Evolutionary conservation across 495 filamentous ascomycete species (phyloP).

Genomic region (Aspergillus indologenus): DNA sequence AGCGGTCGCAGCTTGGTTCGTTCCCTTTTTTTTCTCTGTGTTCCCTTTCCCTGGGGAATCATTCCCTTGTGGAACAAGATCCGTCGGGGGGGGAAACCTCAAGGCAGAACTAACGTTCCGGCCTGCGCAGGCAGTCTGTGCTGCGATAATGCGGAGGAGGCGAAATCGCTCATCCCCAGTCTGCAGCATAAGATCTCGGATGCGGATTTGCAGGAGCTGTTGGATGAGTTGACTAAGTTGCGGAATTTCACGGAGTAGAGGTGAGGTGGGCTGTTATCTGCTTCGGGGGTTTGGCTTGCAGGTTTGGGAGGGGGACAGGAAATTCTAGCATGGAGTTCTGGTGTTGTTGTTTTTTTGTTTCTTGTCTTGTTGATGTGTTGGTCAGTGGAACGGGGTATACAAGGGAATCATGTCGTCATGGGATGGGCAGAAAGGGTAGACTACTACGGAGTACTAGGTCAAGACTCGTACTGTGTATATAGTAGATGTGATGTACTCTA

Average conservation of each 20-base stretch:
- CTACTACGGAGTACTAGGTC: too few relatives aligned
- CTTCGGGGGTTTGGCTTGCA: too few relatives aligned
- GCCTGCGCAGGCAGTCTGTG: conserved; percentile 69
- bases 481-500: too few relatives aligned
- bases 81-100: too few relatives aligned
- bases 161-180: conserved; percentile 92
- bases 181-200: conserved; percentile 84
- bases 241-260: conserved; percentile 53
- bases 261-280: too few relatives aligned
- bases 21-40: conserved; percentile 19
- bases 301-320: neutral
- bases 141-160: conserved; percentile 89
- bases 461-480: neutral
- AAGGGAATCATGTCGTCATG: neutral
- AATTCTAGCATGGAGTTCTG: conserved; percentile 17
- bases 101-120: neutral
- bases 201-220: conserved; percentile 76
- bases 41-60: conserved; percentile 1
- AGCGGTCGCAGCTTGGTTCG: conserved; percentile 87
- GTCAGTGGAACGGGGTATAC: too few relatives aligned
- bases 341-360: conserved; percentile 9
- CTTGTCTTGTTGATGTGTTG: neutral
- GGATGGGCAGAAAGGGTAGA: too few relatives aligned
- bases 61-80: too few relatives aligned
- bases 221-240: conserved; percentile 87